Base-by-base conservation (phyloP, 2,329 filamentous ascomycete species). In the Ophiostoma piceae region DNA sequence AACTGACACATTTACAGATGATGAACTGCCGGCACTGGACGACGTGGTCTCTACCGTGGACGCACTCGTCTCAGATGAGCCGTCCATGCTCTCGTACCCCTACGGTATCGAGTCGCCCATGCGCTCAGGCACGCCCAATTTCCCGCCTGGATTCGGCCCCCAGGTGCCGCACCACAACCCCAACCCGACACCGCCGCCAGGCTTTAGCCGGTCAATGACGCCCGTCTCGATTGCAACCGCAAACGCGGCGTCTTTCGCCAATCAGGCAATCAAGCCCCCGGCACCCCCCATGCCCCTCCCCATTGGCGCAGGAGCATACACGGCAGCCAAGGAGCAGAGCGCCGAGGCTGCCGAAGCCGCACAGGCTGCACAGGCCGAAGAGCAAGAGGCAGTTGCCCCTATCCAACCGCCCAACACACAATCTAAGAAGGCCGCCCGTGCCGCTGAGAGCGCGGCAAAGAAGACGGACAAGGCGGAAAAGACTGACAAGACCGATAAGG, bases 31-130 rank as follows among this genome's bases (percentile, higher is more conserved):
- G 71, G 85, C 84, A 12, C 80, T 89, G 65, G 87, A 88, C 72
- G 87, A 89, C 73, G 88, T 84, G 14, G 84, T 82, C 2, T 82
- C 82, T 62, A 88, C 85, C n/a, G 86, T 92, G 57, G 89, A 91
- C 76, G 88, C 88, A 3, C 79, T 92, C 3, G 89, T 92, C 14
- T 86, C 88, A 29, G 89, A 92, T 75, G 80, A 85, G n/a, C 69
- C 71, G 3, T 32, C 22, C 19, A 47, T 64, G 41, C 37, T 68
- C 6, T 54, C 67, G 29, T 72, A 68, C 22, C 29, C 67, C 0
- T 69, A 70, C 26, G 66, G 70, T 26, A 70, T 75, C 22, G 75
- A 77, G 62, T 74, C 77, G 41, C 77, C 80, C 67, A 73, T 80
- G 73, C 39, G 70, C 0, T 47, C 76, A 71, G 22, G 75, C 71